A percentile compares a stretch with the other conserved stretches of the same genome.
Conservation (phyloP, 345 rosid genomes). For the Rhodamnia rubescens region DNA sequence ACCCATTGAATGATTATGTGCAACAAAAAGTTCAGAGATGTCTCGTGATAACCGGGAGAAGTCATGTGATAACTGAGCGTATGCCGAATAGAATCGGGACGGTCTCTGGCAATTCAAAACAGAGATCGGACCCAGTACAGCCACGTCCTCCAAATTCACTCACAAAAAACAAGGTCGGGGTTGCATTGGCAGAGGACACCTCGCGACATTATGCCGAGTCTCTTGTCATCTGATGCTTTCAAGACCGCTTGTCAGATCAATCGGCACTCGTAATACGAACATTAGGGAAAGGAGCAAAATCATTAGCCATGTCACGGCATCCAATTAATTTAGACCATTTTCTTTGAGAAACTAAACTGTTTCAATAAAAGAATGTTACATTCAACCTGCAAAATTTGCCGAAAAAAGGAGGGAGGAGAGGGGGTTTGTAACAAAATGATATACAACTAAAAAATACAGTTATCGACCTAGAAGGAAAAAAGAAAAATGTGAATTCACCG, state of each 20-base stretch:
- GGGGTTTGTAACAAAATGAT: neutral
- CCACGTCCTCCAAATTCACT: no score
- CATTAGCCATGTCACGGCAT: neutral
- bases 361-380: conserved; percentile 1
- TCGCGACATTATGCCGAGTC: no score
- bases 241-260: neutral
- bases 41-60: no score
- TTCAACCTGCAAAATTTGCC: neutral
- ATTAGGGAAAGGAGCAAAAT: neutral
- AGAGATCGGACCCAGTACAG: no score
- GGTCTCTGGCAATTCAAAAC: no score
- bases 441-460: neutral
- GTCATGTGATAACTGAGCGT: no score
- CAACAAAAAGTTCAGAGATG: no score
- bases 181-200: no score
- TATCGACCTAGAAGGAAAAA: neutral
- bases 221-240: no score
- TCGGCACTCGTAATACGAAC: neutral
- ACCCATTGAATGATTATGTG: no score
- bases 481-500: neutral
- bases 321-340: neutral
- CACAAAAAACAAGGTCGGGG: no score
- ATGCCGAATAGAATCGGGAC: no score
- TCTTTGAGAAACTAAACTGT: neutral
- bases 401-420: neutral